A percentile compares a stretch with the other conserved stretches of the same genome.
Conservation (phyloP, 1,284 basidiomycete species). For the Leccinum pseudoinsigne region DNA sequence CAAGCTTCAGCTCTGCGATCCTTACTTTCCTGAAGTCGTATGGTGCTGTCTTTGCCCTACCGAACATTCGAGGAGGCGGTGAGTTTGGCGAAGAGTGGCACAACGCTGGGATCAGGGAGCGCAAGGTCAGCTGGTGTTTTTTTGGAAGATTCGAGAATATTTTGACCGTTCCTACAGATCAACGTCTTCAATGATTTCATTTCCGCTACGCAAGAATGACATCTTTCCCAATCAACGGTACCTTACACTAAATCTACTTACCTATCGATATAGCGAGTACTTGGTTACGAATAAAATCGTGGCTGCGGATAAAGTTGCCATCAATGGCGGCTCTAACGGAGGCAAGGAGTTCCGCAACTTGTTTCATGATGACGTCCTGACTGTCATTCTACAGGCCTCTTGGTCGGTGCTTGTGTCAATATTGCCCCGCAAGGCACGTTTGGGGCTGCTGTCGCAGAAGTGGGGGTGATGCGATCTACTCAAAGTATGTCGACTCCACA, state of each 20-base stretch:
- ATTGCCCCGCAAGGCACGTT: conserved; percentile 77
- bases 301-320: conserved; percentile 70
- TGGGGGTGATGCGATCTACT: conserved; percentile 81
- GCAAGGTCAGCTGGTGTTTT: conserved; percentile 51
- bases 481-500: conserved; percentile 46
- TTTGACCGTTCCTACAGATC: conserved; percentile 39
- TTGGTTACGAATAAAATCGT: conserved; percentile 74
- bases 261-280: conserved; percentile 49
- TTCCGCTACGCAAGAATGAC: conserved; percentile 62
- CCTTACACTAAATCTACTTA: background rate
- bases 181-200: conserved; percentile 85
- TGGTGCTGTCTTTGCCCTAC: conserved; percentile 71
- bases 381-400: conserved; percentile 49
- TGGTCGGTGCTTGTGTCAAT: conserved; percentile 80
- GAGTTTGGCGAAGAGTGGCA: conserved; percentile 89
- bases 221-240: background rate
- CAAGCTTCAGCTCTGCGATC: conserved; percentile 72
- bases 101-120: conserved; percentile 64
- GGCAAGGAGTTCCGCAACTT: conserved; percentile 40
- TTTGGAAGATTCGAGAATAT: background rate
- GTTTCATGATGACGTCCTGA: conserved; percentile 13
- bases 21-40: conserved; percentile 79
- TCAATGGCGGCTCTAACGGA: conserved; percentile 81
- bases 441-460: conserved; percentile 79
- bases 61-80: conserved; percentile 79